phyloP scores from a whole-genome alignment of 495 filamentous ascomycete genomes.

The Lindgomyces ingoldianus region DNA sequence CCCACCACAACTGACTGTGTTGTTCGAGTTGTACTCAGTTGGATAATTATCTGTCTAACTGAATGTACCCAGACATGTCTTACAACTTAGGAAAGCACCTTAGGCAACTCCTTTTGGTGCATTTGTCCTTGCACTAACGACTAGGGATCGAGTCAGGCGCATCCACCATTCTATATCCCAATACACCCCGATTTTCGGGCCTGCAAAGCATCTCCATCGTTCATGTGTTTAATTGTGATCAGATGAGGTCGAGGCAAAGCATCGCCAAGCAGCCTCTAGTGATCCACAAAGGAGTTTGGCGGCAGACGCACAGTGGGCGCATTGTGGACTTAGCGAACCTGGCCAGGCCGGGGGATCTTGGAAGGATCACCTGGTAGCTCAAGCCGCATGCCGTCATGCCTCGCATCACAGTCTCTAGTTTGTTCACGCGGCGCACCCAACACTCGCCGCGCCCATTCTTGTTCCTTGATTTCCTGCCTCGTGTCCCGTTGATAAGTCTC shows the following conservation, averaged over 20 bases:
- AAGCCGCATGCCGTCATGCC: conserved; percentile 20
- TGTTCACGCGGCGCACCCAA: conserved; percentile 10
- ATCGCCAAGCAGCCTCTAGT: conserved; percentile 1
- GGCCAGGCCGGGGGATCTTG: neutral
- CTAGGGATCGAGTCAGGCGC: no score
- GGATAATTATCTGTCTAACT: no score
- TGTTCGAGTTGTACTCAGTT: no score
- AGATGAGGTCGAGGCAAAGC: conserved; percentile 4
- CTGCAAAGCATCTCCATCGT: neutral
- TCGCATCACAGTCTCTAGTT: neutral
- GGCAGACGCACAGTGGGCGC: neutral
- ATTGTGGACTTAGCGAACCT: neutral
- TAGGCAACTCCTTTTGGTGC: no score
- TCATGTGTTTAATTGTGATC: neutral
- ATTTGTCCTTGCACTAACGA: no score
- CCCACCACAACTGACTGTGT: no score
- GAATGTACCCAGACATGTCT: no score
- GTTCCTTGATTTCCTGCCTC: conserved; percentile 10
- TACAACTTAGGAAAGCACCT: no score
- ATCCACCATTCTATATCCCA: neutral
- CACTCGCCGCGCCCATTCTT: no score
- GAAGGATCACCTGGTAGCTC: neutral
- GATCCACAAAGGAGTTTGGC: neutral
- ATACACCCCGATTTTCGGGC: neutral
- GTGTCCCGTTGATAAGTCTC: conserved; percentile 3